phyloP scores from a whole-genome alignment of 2,329 filamentous ascomycete species.

The Colletotrichum lentis region DNA sequence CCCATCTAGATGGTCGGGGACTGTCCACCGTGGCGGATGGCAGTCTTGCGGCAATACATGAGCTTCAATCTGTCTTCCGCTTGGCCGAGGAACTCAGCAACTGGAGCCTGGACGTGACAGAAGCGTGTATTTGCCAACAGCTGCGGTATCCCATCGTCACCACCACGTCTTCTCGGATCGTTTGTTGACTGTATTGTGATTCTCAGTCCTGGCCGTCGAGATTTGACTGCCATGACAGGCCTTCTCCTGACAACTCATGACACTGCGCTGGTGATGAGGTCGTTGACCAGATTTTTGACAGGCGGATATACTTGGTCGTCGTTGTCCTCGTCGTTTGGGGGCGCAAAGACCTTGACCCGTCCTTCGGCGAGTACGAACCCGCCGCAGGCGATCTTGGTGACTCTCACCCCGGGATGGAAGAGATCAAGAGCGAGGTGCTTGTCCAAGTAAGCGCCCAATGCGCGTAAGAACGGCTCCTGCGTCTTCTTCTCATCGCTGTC shows the following conservation, averaged over 20 bases:
- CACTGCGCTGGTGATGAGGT: conserved; percentile 18
- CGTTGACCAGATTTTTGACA: conserved; percentile 23
- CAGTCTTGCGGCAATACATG: neutral
- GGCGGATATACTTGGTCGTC: conserved; percentile 17
- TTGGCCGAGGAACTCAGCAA: neutral
- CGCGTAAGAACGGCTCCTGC: conserved; percentile 59
- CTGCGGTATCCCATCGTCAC: neutral
- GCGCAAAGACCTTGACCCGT: conserved; percentile 58
- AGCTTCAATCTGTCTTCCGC: too few relatives aligned
- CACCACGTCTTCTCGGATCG: neutral
- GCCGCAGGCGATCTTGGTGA: conserved; percentile 63
- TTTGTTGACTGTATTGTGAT: neutral
- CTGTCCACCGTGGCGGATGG: neutral
- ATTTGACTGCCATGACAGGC: neutral
- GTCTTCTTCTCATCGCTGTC: conserved; percentile 32
- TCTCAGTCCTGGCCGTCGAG: neutral
- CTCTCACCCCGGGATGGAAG: conserved; percentile 62
- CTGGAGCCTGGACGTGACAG: neutral
- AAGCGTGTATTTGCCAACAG: too few relatives aligned
- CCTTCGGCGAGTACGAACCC: conserved; percentile 64
- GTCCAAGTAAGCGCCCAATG: conserved; percentile 59
- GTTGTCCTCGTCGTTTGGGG: conserved; percentile 12
- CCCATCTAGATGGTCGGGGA: neutral
- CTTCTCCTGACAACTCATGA: neutral
- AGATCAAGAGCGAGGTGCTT: conserved; percentile 64